Evolutionary conservation across 2,329 filamentous ascomycete genomes (phyloP), one percentile per base, ranked within the genome.

Genomic region (Fusarium nelsonii): DNA sequence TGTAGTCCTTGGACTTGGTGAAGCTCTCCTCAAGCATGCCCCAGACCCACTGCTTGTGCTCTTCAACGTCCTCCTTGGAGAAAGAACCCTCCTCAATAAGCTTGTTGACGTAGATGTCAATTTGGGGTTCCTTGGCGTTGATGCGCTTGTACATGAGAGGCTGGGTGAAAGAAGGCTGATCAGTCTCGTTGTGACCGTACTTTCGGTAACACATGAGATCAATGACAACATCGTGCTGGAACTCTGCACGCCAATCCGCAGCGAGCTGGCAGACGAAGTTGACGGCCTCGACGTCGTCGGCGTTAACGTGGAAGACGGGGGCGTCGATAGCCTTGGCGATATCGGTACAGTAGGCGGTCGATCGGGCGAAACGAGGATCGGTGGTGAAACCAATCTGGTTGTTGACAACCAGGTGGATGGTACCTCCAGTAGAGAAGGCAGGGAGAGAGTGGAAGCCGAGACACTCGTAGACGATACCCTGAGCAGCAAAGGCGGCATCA

Each of bases 311-410:
- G 90, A 99, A 99, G 61, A 99, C 93, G 45, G 96, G 96, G 3
- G 96, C 96, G 75, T 99, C 96, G 73, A 99, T 97, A 52, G 96
- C 93, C 86, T 99, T 99, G 82, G 96, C 96, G 76, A 99, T 97
- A 80, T 99, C 96, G 43, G 96, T 98, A 84, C 96, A 99, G 88
- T 99, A 99, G 44, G 96, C 92, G 50, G 96, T 99, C 20, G 96
- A 99, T 75, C 96, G 94, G 74, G 96, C 91, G 81, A 97, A 99
- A 78, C 96, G 93, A 73, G 96, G 96, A 78, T 99, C 96, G 23
- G 96, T 99, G 55, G 96, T 99, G 87, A 99, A 99, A 81, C 96
- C 96, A 80, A 99, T 99, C 87, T 99, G 96, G 88, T 99, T 99
- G 89, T 99, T 99, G 74, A 98, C 95, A 63, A 99, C 90, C 71